Evolutionary conservation across 768 basidiomycete genomes (phyloP).

Genomic region (Lenzites betulinus): DNA sequence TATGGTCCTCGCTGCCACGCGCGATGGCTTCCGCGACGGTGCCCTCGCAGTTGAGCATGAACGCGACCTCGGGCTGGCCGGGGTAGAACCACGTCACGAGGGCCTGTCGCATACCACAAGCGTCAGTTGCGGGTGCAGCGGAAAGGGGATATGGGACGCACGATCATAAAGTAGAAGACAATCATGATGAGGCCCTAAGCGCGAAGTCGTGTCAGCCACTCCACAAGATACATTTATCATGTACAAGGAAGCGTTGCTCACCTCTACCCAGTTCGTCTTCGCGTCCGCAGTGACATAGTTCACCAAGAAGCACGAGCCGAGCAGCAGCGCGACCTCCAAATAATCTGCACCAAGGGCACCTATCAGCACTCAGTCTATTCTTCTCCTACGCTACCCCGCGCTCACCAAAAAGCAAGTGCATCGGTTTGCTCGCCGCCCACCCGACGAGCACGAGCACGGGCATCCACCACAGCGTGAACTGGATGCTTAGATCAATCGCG

Average conservation of each 20-base stretch:
- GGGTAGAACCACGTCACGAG: constrained; percentile 69
- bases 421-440: constrained; percentile 65
- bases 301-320: constrained; percentile 73
- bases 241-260: too few relatives aligned
- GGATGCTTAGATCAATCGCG: constrained; percentile 77
- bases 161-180: constrained; percentile 69
- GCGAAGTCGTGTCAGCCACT: too few relatives aligned
- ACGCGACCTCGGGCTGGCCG: constrained; percentile 52
- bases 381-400: too few relatives aligned
- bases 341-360: constrained; percentile 47
- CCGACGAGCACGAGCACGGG: constrained; percentile 67
- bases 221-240: too few relatives aligned
- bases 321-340: constrained; percentile 64
- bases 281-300: constrained; percentile 79
- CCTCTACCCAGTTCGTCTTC: constrained; percentile 82
- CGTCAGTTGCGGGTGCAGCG: background rate
- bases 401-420: constrained; percentile 69
- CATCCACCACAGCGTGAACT: constrained; percentile 81
- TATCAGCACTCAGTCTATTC: background rate
- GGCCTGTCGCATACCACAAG: constrained; percentile 41
- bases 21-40: constrained; percentile 42
- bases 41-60: constrained; percentile 43
- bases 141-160: constrained; percentile 29
- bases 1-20: constrained; percentile 1
- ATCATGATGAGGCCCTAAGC: constrained; percentile 54